Percentiles rank a stretch among this genome's conserved stretches.
Conservation (phyloP, 495 filamentous ascomycete species). For the Podospora anserina region DNA sequence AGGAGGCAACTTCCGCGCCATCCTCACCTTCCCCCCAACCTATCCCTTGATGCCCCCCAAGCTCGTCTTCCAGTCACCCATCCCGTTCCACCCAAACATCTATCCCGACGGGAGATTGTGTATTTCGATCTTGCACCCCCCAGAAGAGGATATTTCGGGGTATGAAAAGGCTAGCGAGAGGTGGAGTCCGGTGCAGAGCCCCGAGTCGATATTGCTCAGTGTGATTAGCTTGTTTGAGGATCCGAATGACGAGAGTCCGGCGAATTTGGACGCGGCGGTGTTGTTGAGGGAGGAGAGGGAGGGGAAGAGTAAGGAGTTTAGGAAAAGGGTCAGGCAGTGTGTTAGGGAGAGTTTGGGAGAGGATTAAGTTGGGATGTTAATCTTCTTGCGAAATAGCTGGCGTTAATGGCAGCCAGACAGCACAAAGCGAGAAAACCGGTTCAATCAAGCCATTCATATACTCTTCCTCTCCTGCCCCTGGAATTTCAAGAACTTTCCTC, state of each 20-base stretch:
- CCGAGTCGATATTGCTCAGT: slow-evolving; percentile 88
- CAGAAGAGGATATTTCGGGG: slow-evolving; percentile 92
- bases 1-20: slow-evolving; percentile 88
- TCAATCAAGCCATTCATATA: not conserved
- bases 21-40: slow-evolving; percentile 71
- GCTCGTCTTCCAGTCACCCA: slow-evolving; percentile 81
- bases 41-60: slow-evolving; percentile 90
- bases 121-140: slow-evolving; percentile 95
- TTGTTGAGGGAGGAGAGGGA: slow-evolving; percentile 80
- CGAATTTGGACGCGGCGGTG: slow-evolving; percentile 88
- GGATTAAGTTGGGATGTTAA: slow-evolving; percentile 40
- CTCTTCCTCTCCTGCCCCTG: not conserved
- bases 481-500: slow-evolving; percentile 10
- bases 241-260: slow-evolving; percentile 93
- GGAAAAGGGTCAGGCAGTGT: slow-evolving; percentile 69
- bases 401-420: too few species aligned
- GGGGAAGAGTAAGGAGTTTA: slow-evolving; percentile 61
- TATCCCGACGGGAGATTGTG: slow-evolving; percentile 88
- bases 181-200: slow-evolving; percentile 96
- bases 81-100: slow-evolving; percentile 93
- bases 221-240: slow-evolving; percentile 91
- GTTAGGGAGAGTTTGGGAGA: slow-evolving; percentile 84
- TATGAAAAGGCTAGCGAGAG: slow-evolving; percentile 91
- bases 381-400: too few species aligned
- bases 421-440: too few species aligned